Percentiles rank a stretch among this genome's conserved stretches.
Conservation (phyloP, 2,329 filamentous ascomycete species). For the Scortechinia acanthostroma region DNA sequence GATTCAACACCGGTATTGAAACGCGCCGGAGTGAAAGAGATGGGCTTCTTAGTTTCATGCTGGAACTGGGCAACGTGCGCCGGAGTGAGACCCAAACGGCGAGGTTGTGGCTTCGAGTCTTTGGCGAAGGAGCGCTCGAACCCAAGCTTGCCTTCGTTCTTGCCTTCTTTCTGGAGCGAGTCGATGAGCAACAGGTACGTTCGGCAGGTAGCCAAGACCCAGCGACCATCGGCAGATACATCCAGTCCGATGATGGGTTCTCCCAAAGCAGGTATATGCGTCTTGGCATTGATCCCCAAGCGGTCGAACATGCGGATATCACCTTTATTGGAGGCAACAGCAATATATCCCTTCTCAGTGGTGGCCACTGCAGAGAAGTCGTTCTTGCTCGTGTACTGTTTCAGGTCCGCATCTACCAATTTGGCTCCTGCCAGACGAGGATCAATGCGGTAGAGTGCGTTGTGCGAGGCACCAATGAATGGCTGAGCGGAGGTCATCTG, state of each 20-base stretch:
- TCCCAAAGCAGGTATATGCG: slow-evolving; percentile 87
- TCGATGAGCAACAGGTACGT: slow-evolving; percentile 95
- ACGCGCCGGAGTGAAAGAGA: slow-evolving; percentile 82
- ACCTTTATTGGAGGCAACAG: slow-evolving; percentile 94
- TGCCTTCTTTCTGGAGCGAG: slow-evolving; percentile 80
- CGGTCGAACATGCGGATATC: slow-evolving; percentile 95
- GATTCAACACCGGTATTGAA: slow-evolving; percentile 84
- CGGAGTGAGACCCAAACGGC: slow-evolving; percentile 80
- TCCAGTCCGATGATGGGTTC: slow-evolving; percentile 93
- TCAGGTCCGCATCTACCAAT: slow-evolving; percentile 84
- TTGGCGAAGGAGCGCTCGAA: slow-evolving; percentile 92
- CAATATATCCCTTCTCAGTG: slow-evolving; percentile 92
- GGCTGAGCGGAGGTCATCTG: slow-evolving; percentile 95
- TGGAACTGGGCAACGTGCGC: slow-evolving; percentile 95
- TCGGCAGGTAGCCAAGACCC: slow-evolving; percentile 87
- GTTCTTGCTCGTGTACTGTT: slow-evolving; percentile 95
- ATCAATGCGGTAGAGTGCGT: slow-evolving; percentile 88
- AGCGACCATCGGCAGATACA: slow-evolving; percentile 88
- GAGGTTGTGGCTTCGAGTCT: slow-evolving; percentile 86
- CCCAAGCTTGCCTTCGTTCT: slow-evolving; percentile 95
- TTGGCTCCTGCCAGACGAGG: slow-evolving; percentile 85
- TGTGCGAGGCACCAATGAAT: slow-evolving; percentile 86
- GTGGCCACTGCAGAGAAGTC: slow-evolving; percentile 92
- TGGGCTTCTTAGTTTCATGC: slow-evolving; percentile 81
- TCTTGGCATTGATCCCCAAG: slow-evolving; percentile 94